phyloP scores from a whole-genome alignment of 352 stramenopile species.

The Globisporangium camurandrum region DNA sequence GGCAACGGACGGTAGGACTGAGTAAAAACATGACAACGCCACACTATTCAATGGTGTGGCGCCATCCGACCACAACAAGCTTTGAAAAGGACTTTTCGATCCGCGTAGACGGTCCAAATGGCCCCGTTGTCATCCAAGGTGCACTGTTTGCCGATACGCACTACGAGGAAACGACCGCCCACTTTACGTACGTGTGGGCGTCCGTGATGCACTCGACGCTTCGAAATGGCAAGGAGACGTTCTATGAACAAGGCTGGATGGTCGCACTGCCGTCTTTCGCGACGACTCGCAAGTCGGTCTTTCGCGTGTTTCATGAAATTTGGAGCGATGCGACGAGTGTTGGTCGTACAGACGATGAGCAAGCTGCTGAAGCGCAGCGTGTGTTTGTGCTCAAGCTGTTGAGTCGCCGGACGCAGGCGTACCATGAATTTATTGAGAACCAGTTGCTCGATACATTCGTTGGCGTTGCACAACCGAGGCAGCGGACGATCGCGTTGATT shows the following conservation, averaged over 20 bases:
- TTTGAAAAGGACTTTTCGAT: constrained; percentile 9
- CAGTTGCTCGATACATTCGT: constrained; percentile 3
- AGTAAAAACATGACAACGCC: background rate
- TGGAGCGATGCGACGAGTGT: background rate
- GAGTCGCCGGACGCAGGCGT: background rate
- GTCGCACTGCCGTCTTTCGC: background rate
- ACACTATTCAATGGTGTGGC: too few relatives aligned
- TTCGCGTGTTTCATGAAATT: constrained; percentile 3
- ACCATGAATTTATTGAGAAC: constrained; percentile 7
- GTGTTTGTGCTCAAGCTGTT: constrained; percentile 9
- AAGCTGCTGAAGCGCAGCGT: background rate
- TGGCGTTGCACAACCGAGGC: background rate
- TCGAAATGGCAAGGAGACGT: background rate
- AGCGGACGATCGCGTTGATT: background rate
- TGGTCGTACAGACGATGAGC: background rate
- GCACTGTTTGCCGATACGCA: too few relatives aligned
- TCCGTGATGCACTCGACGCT: constrained; percentile 1
- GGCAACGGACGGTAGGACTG: background rate
- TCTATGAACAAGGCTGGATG: constrained; percentile 6
- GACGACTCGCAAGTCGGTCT: constrained; percentile 2
- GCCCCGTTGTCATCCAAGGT: too few relatives aligned
- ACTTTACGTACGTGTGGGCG: constrained; percentile 1
- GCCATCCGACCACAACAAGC: too few relatives aligned
- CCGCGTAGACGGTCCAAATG: background rate
- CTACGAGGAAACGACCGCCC: too few relatives aligned